Conservation (phyloP, 371 early-diverging fungal species). For the Mortierella sp. region DNA sequence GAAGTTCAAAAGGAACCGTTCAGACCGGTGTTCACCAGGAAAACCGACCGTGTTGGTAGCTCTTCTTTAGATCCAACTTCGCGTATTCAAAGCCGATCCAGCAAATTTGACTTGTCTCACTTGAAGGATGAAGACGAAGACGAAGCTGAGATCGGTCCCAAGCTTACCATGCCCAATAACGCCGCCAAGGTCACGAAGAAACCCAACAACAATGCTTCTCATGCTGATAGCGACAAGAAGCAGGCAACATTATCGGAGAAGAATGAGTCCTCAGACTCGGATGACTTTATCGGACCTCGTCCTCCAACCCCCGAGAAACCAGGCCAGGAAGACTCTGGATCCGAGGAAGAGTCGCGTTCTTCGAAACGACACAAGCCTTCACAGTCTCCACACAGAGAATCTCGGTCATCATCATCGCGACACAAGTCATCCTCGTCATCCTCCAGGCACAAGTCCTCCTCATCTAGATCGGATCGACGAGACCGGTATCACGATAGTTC, state of each 20-base stretch:
- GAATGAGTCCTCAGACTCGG: not conserved
- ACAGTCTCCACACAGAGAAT: conserved; percentile 5
- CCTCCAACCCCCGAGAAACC: conserved; percentile 3
- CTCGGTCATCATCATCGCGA: conserved; percentile 7
- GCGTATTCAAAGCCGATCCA: conserved; percentile 22
- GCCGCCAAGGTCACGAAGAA: not conserved
- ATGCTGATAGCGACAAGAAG: not conserved
- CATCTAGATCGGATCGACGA: conserved; percentile 15
- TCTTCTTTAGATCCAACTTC: conserved; percentile 13
- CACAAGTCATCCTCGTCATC: conserved; percentile 16
- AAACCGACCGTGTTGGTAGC: conserved; percentile 21
- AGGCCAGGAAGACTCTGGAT: not conserved
- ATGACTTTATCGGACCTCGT: conserved; percentile 8
- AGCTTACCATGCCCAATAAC: conserved; percentile 10
- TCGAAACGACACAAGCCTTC: conserved; percentile 1
- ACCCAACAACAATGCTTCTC: not conserved
- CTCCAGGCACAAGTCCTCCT: conserved; percentile 16
- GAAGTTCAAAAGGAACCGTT: conserved; percentile 44
- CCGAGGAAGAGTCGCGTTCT: conserved; percentile 1
- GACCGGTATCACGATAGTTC: conserved; percentile 3
- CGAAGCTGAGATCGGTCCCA: conserved; percentile 40
- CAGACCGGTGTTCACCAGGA: conserved; percentile 58
- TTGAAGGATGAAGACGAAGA: conserved; percentile 54
- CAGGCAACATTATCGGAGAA: not conserved
- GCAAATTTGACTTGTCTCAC: conserved; percentile 37